Conservation (phyloP, 2,329 filamentous ascomycete species). For the Keithomyces neogunnii region DNA sequence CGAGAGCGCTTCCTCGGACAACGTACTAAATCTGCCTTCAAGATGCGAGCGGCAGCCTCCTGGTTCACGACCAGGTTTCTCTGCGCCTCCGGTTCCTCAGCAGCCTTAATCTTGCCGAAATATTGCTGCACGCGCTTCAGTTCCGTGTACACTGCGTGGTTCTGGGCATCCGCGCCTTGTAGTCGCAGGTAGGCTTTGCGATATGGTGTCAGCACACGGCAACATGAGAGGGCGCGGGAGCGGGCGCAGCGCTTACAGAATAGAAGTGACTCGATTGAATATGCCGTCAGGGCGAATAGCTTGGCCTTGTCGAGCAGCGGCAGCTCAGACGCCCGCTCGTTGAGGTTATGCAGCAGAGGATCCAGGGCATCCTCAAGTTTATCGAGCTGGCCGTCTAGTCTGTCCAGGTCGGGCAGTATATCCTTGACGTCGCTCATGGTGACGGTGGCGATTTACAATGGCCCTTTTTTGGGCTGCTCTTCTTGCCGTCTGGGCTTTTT, state of each 20-base stretch:
- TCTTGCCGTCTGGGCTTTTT: neutral
- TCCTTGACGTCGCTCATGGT: conserved; percentile 38
- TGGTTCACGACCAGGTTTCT: conserved; percentile 56
- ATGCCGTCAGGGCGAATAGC: conserved; percentile 79
- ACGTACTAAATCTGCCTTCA: conserved; percentile 70
- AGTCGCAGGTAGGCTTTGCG: conserved; percentile 60
- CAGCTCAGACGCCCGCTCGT: conserved; percentile 64
- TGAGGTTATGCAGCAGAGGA: conserved; percentile 63
- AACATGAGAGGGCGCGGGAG: too few relatives aligned
- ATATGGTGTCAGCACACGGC: neutral
- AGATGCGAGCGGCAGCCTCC: conserved; percentile 69
- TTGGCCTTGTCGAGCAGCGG: conserved; percentile 94
- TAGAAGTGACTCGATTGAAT: conserved; percentile 81
- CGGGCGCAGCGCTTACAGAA: conserved; percentile 53
- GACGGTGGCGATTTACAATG: neutral
- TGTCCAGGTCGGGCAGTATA: conserved; percentile 59
- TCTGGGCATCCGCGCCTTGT: conserved; percentile 70
- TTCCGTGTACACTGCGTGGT: conserved; percentile 79
- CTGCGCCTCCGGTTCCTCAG: conserved; percentile 54
- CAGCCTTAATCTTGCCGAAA: conserved; percentile 79
- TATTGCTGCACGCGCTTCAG: conserved; percentile 83
- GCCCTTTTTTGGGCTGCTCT: neutral
- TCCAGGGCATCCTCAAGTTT: conserved; percentile 64
- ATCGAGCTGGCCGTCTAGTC: conserved; percentile 72
- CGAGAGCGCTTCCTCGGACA: neutral